Evolutionary conservation across 495 filamentous ascomycete species (phyloP).

Genomic region (Penicillium longicatenatum): DNA sequence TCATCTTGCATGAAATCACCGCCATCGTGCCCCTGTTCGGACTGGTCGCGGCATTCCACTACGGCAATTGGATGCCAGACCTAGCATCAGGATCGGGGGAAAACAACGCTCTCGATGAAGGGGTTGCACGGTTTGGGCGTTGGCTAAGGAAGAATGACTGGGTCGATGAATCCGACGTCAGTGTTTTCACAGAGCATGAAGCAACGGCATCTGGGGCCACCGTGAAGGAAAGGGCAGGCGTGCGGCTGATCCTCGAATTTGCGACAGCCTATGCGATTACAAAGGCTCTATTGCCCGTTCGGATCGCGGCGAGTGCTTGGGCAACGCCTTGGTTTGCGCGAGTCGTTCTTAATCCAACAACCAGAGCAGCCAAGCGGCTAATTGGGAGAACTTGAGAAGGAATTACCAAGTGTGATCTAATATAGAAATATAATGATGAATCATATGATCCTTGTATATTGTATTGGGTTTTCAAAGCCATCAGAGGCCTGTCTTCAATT

Average conservation of each 20-base stretch:
- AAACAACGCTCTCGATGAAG: slow-evolving; percentile 48
- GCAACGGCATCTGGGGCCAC: slow-evolving; percentile 8
- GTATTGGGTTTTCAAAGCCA: slow-evolving; percentile 33
- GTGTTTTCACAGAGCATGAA: slow-evolving; percentile 30
- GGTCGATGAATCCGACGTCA: slow-evolving; percentile 52
- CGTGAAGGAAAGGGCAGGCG: slow-evolving; percentile 33
- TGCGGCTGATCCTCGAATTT: slow-evolving; percentile 64
- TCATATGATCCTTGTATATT: slow-evolving; percentile 25
- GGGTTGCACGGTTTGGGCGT: slow-evolving; percentile 56
- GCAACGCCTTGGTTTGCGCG: slow-evolving; percentile 94
- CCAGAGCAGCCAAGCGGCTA: slow-evolving; percentile 35
- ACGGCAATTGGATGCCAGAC: slow-evolving; percentile 63
- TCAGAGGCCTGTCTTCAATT: slow-evolving; percentile 24
- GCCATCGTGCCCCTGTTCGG: slow-evolving; percentile 78
- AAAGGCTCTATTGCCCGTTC: slow-evolving; percentile 76
- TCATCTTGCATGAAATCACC: slow-evolving; percentile 89
- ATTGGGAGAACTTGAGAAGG: slow-evolving; percentile 36
- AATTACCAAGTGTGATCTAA: slow-evolving; percentile 9
- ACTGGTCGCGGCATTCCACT: slow-evolving; percentile 76
- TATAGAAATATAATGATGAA: slow-evolving; percentile 12
- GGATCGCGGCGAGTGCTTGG: slow-evolving; percentile 79
- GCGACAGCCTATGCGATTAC: slow-evolving; percentile 88
- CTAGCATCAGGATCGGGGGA: slow-evolving; percentile 51
- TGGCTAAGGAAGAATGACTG: slow-evolving; percentile 64
- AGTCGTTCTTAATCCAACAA: slow-evolving; percentile 54